These are phyloP conservation scores for Monosporascus sp. DNA, from an alignment of 2,329 filamentous ascomycete species.

Conservation along the genomic window DNA sequence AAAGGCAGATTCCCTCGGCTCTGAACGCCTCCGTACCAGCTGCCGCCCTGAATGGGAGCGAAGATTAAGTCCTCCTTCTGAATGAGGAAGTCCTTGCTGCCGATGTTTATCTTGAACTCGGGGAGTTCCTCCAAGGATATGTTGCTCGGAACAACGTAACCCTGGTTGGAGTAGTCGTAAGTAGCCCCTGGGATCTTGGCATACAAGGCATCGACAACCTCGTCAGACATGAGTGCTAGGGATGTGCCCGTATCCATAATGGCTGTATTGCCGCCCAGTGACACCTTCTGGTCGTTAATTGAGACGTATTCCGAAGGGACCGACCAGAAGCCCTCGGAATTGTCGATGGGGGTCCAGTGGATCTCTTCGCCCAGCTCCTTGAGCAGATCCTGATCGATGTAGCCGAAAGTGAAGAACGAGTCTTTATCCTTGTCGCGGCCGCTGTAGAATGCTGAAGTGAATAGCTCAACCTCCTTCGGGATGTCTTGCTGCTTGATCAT, in stretches of 20 bases:
- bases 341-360: conserved; percentile 58
- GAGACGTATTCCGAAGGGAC: conserved; percentile 53
- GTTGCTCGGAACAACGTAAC: conserved; percentile 57
- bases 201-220: conserved; percentile 58
- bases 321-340: conserved; percentile 63
- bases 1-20: conserved; percentile 53
- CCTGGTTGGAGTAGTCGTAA: conserved; percentile 53
- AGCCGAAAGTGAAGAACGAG: conserved; percentile 71
- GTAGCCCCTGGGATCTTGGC: conserved; percentile 55
- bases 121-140: conserved; percentile 51
- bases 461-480: conserved; percentile 49
- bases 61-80: conserved; percentile 61
- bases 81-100: conserved; percentile 53
- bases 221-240: conserved; percentile 59
- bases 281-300: conserved; percentile 51
- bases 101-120: conserved; percentile 58
- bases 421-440: conserved; percentile 44
- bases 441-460: conserved; percentile 60
- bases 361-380: conserved; percentile 48
- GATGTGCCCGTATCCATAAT: conserved; percentile 71
- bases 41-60: conserved; percentile 45
- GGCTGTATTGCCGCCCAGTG: conserved; percentile 53
- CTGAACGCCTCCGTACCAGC: conserved; percentile 61
- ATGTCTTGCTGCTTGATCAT: conserved; percentile 52
- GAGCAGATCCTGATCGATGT: conserved; percentile 60